A percentile compares a stretch with the other conserved stretches of the same genome.
Evolutionary conservation across 2,329 filamentous ascomycete species (phyloP).

Genomic region (Diplodia mutila): DNA sequence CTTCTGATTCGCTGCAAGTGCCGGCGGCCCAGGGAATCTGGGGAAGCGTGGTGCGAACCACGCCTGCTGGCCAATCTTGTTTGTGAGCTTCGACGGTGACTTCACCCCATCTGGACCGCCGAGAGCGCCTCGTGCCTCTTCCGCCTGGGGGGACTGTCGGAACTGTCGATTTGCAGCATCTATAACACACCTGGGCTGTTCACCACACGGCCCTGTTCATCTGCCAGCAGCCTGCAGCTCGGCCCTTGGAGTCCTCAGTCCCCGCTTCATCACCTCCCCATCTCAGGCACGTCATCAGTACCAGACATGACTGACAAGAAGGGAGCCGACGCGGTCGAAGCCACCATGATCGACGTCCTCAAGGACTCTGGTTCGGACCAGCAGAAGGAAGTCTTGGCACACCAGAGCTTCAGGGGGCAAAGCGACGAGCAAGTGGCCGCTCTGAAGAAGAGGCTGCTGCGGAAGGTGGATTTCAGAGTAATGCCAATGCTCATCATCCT

Average conservation of each 20-base stretch:
- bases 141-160: not conserved
- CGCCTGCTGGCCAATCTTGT: not conserved
- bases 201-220: not conserved
- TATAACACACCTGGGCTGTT: constrained; percentile 10
- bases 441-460: constrained; percentile 33
- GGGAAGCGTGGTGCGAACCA: constrained; percentile 1
- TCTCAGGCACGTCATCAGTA: too few species aligned
- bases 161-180: not conserved
- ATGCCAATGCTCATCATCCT: constrained; percentile 37
- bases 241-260: not conserved
- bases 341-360: constrained; percentile 19
- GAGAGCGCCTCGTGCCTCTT: not conserved
- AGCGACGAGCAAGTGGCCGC: not conserved
- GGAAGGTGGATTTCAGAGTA: constrained; percentile 36
- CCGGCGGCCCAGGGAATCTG: constrained; percentile 17
- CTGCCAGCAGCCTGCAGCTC: too few species aligned
- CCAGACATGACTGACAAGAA: constrained; percentile 16
- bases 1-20: constrained; percentile 7
- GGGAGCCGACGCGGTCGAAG: not conserved
- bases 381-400: not conserved
- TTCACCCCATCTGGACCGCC: not conserved
- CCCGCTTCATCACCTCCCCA: not conserved
- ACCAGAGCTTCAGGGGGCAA: constrained; percentile 9
- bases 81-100: not conserved
- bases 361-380: not conserved